phyloP scores from a whole-genome alignment of 1,284 basidiomycete species.

The Ganoderma leucocontextum region DNA sequence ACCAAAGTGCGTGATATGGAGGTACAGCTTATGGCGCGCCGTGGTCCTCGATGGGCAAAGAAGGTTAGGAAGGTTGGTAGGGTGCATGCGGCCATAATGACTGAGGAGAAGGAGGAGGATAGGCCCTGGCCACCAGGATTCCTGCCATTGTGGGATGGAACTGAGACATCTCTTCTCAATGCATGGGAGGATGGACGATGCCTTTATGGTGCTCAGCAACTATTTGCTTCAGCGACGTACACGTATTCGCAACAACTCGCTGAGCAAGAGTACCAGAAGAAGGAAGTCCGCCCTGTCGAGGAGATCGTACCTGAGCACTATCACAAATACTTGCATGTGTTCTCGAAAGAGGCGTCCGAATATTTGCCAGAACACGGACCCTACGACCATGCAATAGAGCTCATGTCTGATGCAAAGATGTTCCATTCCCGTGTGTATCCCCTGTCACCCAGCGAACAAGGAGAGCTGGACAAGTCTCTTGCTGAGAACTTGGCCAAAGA shows the following conservation, averaged over 20 bases:
- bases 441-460: constrained; percentile 2
- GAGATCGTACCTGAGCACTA: no score
- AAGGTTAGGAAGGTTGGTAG: background rate
- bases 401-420: constrained; percentile 8
- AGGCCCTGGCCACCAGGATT: background rate
- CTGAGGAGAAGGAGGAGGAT: background rate
- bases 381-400: constrained; percentile 20
- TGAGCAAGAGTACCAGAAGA: constrained; percentile 5
- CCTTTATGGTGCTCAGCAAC: background rate
- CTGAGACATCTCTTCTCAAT: background rate
- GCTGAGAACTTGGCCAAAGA: constrained; percentile 41
- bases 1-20: no score
- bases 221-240: background rate
- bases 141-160: background rate
- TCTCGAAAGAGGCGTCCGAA: background rate
- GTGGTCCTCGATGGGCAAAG: background rate
- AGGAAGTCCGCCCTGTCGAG: background rate
- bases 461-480: constrained; percentile 33
- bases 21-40: no score
- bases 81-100: background rate
- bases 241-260: constrained; percentile 10
- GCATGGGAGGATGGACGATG: background rate
- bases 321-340: no score
- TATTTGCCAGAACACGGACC: background rate
- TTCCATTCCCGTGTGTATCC: constrained; percentile 16